These are phyloP conservation scores for Grosmannia huntii DNA, from an alignment of 2,329 filamentous ascomycete species.

Conservation along the genomic window DNA sequence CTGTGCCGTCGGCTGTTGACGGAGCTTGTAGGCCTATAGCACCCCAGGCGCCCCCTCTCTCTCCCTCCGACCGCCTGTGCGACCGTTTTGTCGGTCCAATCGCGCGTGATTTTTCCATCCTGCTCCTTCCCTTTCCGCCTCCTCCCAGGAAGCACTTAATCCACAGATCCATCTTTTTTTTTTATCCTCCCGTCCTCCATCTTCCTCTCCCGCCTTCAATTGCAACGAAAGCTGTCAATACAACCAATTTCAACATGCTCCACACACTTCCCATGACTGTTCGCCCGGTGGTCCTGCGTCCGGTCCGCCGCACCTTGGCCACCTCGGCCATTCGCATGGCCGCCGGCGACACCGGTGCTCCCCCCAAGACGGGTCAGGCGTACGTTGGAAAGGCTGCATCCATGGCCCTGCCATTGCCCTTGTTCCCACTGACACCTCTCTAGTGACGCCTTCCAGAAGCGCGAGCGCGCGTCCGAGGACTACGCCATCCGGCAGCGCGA, in stretches of 20 bases:
- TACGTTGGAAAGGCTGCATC: conserved; percentile 22
- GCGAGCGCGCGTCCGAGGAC: conserved; percentile 79
- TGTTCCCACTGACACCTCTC: not conserved
- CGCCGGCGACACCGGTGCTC: conserved; percentile 57
- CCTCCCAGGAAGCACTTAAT: not conserved
- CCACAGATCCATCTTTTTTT: not conserved
- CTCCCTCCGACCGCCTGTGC: not conserved
- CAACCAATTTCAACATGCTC: conserved; percentile 38
- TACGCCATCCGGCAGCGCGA: conserved; percentile 77
- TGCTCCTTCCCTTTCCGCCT: not conserved
- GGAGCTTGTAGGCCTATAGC: not conserved
- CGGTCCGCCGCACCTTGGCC: conserved; percentile 45
- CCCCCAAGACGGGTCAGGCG: conserved; percentile 38
- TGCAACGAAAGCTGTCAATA: not conserved
- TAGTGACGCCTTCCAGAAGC: conserved; percentile 85
- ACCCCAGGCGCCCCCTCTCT: not conserved
- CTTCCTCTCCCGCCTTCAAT: not conserved
- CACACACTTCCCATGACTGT: conserved; percentile 46
- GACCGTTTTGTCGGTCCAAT: conserved; percentile 4
- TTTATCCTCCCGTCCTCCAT: not conserved
- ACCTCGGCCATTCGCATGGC: conserved; percentile 50
- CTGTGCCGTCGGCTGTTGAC: not conserved
- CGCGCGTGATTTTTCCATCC: conserved; percentile 10
- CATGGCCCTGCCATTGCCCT: not conserved
- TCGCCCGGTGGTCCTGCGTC: conserved; percentile 38